Conservation (phyloP, 192 early-diverging fungal species). For the Coemansia sp. region DNA sequence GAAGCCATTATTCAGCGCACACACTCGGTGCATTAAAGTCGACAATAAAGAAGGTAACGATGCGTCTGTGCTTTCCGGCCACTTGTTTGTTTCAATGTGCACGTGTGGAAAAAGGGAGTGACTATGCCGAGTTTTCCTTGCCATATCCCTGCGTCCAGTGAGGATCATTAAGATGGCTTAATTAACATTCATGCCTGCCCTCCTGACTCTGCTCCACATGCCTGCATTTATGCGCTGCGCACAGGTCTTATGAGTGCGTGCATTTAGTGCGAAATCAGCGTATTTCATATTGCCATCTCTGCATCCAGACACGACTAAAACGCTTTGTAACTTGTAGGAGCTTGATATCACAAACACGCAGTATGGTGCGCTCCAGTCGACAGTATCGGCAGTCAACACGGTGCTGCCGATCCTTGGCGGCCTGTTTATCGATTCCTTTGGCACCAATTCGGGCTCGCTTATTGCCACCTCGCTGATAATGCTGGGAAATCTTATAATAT, state of each 20-base stretch:
- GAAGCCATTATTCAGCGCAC: conserved; percentile 73
- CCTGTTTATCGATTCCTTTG: conserved; percentile 65
- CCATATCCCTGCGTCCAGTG: conserved; percentile 1
- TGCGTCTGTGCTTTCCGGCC: too few relatives aligned
- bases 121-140: too few relatives aligned
- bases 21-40: conserved; percentile 73
- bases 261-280: neutral
- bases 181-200: neutral
- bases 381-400: conserved; percentile 63
- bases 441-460: conserved; percentile 59
- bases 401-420: conserved; percentile 58
- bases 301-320: conserved; percentile 1
- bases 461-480: conserved; percentile 60
- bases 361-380: conserved; percentile 67
- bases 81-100: too few relatives aligned
- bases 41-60: conserved; percentile 70
- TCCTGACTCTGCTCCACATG: neutral
- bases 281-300: conserved; percentile 10
- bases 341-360: conserved; percentile 61
- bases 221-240: conserved; percentile 3
- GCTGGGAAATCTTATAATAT: conserved; percentile 56
- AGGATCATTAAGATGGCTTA: neutral
- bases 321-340: conserved; percentile 47
- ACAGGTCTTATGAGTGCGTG: neutral
- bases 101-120: too few relatives aligned